Evolutionary conservation across 306 rosid species (phyloP).

Genomic region (Dalbergia oliveri): DNA sequence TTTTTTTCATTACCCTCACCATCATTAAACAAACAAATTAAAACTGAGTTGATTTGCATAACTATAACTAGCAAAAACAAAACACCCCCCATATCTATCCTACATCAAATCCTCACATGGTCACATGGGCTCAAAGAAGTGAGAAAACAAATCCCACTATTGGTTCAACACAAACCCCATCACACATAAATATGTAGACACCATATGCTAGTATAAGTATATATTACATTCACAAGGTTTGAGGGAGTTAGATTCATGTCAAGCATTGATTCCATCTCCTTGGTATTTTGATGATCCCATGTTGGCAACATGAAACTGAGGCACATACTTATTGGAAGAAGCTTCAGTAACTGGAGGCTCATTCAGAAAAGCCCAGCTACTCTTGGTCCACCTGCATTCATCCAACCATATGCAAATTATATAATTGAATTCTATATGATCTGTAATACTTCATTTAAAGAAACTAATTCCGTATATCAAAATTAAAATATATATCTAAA

Average conservation of each 20-base stretch:
- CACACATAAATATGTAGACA: neutral
- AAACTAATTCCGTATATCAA: no score
- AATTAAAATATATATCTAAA: no score
- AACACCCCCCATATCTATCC: neutral
- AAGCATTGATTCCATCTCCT: conserved; percentile 51
- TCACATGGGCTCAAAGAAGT: neutral
- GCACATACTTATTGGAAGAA: conserved; percentile 56
- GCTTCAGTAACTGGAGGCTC: conserved; percentile 71
- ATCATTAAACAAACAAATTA: neutral
- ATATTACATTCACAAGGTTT: neutral
- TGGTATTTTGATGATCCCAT: conserved; percentile 45
- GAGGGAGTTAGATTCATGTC: neutral
- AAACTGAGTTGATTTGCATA: neutral
- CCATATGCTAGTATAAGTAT: neutral
- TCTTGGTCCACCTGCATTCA: conserved; percentile 80
- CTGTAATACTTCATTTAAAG: no score
- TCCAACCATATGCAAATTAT: neutral
- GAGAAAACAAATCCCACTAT: neutral
- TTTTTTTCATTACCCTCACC: neutral
- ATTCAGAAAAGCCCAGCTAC: conserved; percentile 92
- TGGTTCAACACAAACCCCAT: neutral
- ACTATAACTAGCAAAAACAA: neutral
- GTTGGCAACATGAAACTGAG: conserved; percentile 71
- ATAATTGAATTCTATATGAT: neutral
- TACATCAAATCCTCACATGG: neutral